Evolutionary conservation across 768 basidiomycete genomes (phyloP).

Genomic region (Mrakia frigida): DNA sequence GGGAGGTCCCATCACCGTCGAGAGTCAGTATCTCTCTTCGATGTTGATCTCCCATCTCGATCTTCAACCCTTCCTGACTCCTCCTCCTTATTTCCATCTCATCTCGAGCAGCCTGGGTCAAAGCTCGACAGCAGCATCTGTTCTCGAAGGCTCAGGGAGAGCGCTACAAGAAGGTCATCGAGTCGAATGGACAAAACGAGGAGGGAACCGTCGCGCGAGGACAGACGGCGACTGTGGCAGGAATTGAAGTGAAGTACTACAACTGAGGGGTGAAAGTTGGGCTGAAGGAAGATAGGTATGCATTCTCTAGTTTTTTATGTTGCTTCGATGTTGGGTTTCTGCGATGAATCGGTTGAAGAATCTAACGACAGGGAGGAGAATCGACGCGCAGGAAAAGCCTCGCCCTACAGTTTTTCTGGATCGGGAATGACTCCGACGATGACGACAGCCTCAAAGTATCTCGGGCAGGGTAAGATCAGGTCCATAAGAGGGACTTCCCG

Average conservation of each 20-base stretch:
- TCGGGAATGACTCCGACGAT: no score
- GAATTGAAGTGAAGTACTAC: not conserved
- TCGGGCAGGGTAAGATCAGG: no score
- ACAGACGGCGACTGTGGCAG: not conserved
- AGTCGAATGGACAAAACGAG: not conserved
- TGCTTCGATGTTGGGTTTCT: no score
- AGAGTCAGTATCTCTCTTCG: not conserved
- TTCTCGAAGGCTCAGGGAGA: not conserved
- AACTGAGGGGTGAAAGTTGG: not conserved
- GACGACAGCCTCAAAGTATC: no score
- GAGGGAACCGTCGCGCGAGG: not conserved
- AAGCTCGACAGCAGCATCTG: constrained; percentile 12
- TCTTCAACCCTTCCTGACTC: not conserved
- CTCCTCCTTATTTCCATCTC: not conserved
- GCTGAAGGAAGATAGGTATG: no score
- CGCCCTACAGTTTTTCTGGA: no score
- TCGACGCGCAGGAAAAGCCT: no score
- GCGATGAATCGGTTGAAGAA: no score
- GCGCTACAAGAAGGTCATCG: not conserved
- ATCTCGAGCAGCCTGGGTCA: not conserved
- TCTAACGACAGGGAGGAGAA: no score
- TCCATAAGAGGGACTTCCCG: no score
- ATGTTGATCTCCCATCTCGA: not conserved
- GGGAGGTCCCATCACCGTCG: constrained; percentile 2
- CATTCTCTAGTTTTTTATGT: no score